Evolutionary conservation across 305 asterid species (phyloP).

Genomic region (Salvia sclarea): DNA sequence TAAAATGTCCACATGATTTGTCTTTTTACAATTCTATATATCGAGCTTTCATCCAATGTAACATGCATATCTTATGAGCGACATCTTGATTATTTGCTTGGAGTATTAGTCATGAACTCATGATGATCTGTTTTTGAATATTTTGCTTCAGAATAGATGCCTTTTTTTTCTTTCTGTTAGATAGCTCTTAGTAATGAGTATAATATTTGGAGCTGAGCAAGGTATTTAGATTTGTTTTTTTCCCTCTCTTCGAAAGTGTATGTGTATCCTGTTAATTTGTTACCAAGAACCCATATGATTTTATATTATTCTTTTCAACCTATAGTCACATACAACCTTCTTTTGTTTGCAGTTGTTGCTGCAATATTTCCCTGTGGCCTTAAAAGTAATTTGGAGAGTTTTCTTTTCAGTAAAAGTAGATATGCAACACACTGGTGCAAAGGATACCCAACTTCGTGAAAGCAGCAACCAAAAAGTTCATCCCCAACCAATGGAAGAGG

Average conservation of each 20-base stretch:
- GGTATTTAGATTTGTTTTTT: neutral
- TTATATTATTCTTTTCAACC: conserved; percentile 19
- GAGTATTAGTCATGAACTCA: too few relatives aligned
- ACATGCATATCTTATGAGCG: too few relatives aligned
- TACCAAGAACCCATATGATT: conserved; percentile 8
- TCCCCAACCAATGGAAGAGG: conserved; percentile 99
- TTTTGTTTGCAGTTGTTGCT: conserved; percentile 41
- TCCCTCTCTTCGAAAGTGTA: neutral
- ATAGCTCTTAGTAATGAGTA: neutral
- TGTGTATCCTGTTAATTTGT: conserved; percentile 5
- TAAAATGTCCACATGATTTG: too few relatives aligned
- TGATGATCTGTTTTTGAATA: too few relatives aligned
- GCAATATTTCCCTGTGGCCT: conserved; percentile 33
- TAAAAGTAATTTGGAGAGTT: conserved; percentile 35
- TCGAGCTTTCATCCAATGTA: too few relatives aligned
- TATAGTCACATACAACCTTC: conserved; percentile 9
- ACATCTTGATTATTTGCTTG: too few relatives aligned
- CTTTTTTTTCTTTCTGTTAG: too few relatives aligned
- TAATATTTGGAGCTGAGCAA: conserved; percentile 9
- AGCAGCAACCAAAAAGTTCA: conserved; percentile 96
- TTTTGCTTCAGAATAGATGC: too few relatives aligned
- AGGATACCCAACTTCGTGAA: conserved; percentile 92
- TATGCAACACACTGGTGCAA: conserved; percentile 93
- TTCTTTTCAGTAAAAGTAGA: conserved; percentile 55
- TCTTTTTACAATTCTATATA: too few relatives aligned